These are phyloP conservation scores for Lojkania enalia DNA, from an alignment of 2,329 filamentous ascomycete species.

Conservation along the genomic window DNA sequence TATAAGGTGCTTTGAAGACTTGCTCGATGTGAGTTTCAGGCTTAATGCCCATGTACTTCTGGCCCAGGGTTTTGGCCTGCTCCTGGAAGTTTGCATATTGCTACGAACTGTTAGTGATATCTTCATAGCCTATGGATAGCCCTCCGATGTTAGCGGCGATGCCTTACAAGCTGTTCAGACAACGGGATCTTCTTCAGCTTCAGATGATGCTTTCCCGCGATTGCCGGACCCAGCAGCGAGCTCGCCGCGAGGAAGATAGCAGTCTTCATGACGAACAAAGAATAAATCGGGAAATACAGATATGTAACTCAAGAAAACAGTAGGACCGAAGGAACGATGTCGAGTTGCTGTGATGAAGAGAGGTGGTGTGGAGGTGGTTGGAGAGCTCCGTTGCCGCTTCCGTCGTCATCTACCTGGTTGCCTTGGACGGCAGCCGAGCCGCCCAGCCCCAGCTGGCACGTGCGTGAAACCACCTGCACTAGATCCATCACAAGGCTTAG, in stretches of 20 bases:
- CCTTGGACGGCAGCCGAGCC: too few relatives aligned
- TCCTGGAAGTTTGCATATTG: slow-evolving; percentile 76
- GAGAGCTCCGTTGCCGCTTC: too few relatives aligned
- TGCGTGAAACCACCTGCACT: too few relatives aligned
- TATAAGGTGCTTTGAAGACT: slow-evolving; percentile 76
- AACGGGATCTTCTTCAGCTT: slow-evolving; percentile 97
- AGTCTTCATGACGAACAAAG: slow-evolving; percentile 72
- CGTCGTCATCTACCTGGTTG: too few relatives aligned
- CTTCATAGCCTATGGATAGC: slow-evolving; percentile 9
- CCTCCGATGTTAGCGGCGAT: slow-evolving; percentile 13
- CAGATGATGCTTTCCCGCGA: slow-evolving; percentile 90
- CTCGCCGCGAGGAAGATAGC: slow-evolving; percentile 76
- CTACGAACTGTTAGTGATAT: slow-evolving; percentile 51
- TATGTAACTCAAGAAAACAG: slow-evolving; percentile 3
- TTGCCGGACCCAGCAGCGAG: slow-evolving; percentile 78
- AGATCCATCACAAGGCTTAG: too few relatives aligned
- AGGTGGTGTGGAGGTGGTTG: background rate
- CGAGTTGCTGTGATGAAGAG: background rate
- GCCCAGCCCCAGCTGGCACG: too few relatives aligned
- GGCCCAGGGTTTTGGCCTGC: slow-evolving; percentile 80
- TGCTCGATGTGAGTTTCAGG: slow-evolving; percentile 69
- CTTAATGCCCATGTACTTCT: slow-evolving; percentile 93
- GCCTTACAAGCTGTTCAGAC: slow-evolving; percentile 84
- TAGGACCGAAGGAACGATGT: background rate
- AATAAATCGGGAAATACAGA: too few relatives aligned